Evolutionary conservation across 2,329 filamentous ascomycete species (phyloP).

Genomic region (Clonostachys rhizophaga): DNA sequence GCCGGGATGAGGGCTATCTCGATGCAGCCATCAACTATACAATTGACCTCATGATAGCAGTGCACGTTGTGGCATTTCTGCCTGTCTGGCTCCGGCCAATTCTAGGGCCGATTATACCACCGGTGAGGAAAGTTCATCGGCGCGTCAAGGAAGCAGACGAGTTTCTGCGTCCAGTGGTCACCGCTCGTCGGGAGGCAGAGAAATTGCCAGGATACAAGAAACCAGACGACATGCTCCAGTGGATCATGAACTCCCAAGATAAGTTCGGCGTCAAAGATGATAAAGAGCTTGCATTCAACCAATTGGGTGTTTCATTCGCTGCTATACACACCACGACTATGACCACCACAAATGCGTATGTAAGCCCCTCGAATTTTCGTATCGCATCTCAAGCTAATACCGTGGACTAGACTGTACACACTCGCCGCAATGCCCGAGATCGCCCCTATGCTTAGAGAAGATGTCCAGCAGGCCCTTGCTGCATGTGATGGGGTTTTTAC

Average conservation of each 20-base stretch:
- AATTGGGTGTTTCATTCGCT: slow-evolving; percentile 39
- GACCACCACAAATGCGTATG: slow-evolving; percentile 35
- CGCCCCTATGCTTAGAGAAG: slow-evolving; percentile 43
- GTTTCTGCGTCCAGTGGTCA: slow-evolving; percentile 28
- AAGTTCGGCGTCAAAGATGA: slow-evolving; percentile 22
- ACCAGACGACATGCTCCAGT: slow-evolving; percentile 42
- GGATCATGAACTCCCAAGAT: slow-evolving; percentile 32
- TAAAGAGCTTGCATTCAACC: slow-evolving; percentile 29
- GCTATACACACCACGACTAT: slow-evolving; percentile 47
- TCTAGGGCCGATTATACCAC: slow-evolving; percentile 19
- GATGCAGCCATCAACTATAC: slow-evolving; percentile 43
- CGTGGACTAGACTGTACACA: slow-evolving; percentile 36
- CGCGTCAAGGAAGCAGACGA: slow-evolving; percentile 21
- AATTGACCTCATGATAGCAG: slow-evolving; percentile 29
- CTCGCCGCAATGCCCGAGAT: slow-evolving; percentile 44
- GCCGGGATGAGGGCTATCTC: slow-evolving; percentile 36
- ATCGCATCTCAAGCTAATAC: neutral
- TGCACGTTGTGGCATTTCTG: slow-evolving; percentile 17
- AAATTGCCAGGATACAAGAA: slow-evolving; percentile 11
- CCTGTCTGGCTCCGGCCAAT: slow-evolving; percentile 24
- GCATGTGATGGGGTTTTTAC: slow-evolving; percentile 23
- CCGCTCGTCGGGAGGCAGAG: slow-evolving; percentile 14
- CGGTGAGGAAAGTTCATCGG: slow-evolving; percentile 22
- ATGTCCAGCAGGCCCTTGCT: slow-evolving; percentile 33
- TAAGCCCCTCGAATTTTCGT: neutral